Conservation (phyloP, 129 eudicot species). For the Helichrysum umbraculigerum region DNA sequence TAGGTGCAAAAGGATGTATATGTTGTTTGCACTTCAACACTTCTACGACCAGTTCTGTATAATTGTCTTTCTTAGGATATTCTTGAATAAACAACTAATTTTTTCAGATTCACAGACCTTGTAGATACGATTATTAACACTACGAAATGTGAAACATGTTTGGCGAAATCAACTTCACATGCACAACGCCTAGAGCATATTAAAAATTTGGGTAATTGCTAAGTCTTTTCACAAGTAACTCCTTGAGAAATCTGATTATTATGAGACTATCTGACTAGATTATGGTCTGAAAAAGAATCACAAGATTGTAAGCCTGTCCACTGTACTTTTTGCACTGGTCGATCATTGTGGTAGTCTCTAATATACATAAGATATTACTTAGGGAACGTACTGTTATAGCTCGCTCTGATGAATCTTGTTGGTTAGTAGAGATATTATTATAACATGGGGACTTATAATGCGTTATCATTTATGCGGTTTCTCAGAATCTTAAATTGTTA, state of each 20-base stretch:
- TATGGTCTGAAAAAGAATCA: too few species aligned
- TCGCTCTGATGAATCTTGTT: not conserved
- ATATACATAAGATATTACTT: not conserved
- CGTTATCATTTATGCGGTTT: not conserved
- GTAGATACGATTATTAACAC: too few species aligned
- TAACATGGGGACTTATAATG: not conserved
- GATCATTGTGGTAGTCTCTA: not conserved
- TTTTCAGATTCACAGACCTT: too few species aligned
- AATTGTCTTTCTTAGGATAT: not conserved
- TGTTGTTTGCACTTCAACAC: not conserved
- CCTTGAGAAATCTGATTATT: too few species aligned
- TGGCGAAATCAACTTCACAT: too few species aligned
- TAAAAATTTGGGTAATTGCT: too few species aligned
- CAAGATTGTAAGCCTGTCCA: not conserved
- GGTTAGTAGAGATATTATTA: not conserved
- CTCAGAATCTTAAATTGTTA: not conserved
- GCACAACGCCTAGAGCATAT: too few species aligned
- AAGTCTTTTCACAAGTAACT: too few species aligned
- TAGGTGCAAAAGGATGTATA: not conserved
- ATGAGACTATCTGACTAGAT: too few species aligned
- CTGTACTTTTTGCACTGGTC: not conserved
- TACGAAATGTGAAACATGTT: too few species aligned
- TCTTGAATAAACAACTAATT: not conserved
- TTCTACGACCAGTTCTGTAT: not conserved
- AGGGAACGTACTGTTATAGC: not conserved